Evolutionary conservation across 495 filamentous ascomycete species (phyloP), one percentile per base, ranked within the genome.

Genomic region (Choiromyces venosus): DNA sequence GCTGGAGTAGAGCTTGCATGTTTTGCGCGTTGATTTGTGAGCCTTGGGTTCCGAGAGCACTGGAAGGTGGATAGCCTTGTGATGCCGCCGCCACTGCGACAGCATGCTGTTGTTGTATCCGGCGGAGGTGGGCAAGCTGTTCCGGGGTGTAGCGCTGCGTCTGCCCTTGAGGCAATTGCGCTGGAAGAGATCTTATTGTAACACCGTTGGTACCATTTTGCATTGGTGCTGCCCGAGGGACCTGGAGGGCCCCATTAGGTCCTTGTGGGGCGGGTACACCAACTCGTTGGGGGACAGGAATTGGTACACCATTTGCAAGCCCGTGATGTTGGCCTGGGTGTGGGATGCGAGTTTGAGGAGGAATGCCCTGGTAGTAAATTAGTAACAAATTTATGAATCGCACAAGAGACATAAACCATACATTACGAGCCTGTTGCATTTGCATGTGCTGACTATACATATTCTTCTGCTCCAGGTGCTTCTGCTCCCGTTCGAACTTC

Each of bases 401-500:
- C 4, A 25, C 6, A 14, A 19, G 14, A 38, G 39, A 35, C 38
- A 78, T 71, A 70, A 37, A 71, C 72, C 44, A 68, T 79, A 61
- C 52, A 33, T 33, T 61, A 61, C 52, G 52, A 52, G 64, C 66
- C 44, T 78, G 71, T 72, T 73, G 75, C 39, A 73, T 70, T 61
- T 73, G 75, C 66, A 79, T 19, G 33, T 75, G 73, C 10, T 71
- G 70, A 21, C 42, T 64, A 66, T 75, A 78, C 38, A 75, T 56
- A 14, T 88, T 87, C 83, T 92, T 89, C 77, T 89, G 88, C 83
- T 96, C 92, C 61, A 88, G 87, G 65, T 92, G 82, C 73, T 92
- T 91, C 77, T 91, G 82, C 71, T 97, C 94, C 40, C 91, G 88
- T 71, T 97, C 93, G 81, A 90, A 88, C 81, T 94, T 93, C 78